Conservation (phyloP, 2,329 filamentous ascomycete species). For the Tolypocladium ovalisporum region DNA sequence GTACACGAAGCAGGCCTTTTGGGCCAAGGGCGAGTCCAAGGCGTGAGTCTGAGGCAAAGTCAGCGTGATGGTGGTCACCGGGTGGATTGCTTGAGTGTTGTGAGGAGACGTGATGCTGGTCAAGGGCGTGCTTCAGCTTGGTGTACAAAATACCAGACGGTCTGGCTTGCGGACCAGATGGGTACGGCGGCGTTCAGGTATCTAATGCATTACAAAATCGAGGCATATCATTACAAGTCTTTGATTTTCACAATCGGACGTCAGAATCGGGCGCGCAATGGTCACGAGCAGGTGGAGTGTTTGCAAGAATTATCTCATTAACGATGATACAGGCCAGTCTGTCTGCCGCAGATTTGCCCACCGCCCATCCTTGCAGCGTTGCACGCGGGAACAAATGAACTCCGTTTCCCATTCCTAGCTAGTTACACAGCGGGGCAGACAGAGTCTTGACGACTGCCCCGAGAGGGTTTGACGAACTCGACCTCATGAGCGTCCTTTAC, state of each 20-base stretch:
- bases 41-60: conserved; percentile 9
- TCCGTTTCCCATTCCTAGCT: not conserved
- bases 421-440: not conserved
- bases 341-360: not conserved
- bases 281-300: not conserved
- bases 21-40: conserved; percentile 28
- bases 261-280: not conserved
- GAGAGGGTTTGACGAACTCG: not conserved
- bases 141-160: conserved; percentile 24
- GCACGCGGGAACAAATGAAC: not conserved
- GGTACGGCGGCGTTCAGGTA: conserved; percentile 28
- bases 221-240: not conserved
- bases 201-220: conserved; percentile 15
- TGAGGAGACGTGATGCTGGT: not conserved
- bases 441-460: not conserved
- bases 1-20: conserved; percentile 44
- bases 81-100: not conserved
- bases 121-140: conserved; percentile 14
- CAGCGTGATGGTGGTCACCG: not conserved
- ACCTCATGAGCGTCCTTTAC: conserved; percentile 31
- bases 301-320: not conserved
- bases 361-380: not conserved
- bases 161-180: conserved; percentile 15
- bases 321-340: not conserved
- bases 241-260: not conserved